Percentiles rank a stretch among this genome's conserved stretches.
Conservation (phyloP, 2,329 filamentous ascomycete genomes). For the Alternaria sp. region DNA sequence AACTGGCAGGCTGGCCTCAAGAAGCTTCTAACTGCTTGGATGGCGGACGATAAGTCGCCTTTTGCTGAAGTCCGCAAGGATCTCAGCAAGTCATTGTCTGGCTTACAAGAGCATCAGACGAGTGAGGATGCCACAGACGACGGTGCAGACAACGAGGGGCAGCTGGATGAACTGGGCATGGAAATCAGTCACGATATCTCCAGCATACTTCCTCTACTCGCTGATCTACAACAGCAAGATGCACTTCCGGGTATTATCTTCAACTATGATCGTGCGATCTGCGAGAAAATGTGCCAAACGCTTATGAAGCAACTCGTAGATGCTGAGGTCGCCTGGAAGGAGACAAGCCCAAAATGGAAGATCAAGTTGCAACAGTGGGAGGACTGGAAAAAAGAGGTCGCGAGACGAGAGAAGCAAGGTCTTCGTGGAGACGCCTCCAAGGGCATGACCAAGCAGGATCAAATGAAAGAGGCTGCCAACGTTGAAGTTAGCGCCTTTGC, state of each 20-base stretch:
- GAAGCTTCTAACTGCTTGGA: constrained; percentile 66
- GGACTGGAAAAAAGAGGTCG: constrained; percentile 62
- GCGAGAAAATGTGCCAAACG: constrained; percentile 66
- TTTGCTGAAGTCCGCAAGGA: constrained; percentile 63
- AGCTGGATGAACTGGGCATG: constrained; percentile 33
- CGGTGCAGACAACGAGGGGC: constrained; percentile 19
- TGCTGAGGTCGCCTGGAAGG: constrained; percentile 67
- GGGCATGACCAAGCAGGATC: constrained; percentile 65
- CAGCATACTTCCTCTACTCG: constrained; percentile 67
- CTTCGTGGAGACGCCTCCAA: constrained; percentile 58
- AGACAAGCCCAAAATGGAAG: constrained; percentile 67
- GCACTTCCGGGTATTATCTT: constrained; percentile 79
- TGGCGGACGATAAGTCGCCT: constrained; percentile 63
- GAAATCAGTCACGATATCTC: constrained; percentile 37
- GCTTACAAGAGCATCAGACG: constrained; percentile 13
- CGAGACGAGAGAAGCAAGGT: constrained; percentile 55
- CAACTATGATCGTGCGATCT: constrained; percentile 74
- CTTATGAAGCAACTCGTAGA: constrained; percentile 64
- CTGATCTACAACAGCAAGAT: constrained; percentile 68
- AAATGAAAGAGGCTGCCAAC: constrained; percentile 64
- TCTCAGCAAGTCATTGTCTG: constrained; percentile 35
- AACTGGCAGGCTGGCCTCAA: constrained; percentile 73
- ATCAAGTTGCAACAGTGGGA: constrained; percentile 67
- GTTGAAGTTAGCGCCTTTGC: constrained; percentile 66
- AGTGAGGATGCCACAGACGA: constrained; percentile 14